A percentile compares a stretch with the other conserved stretches of the same genome.
phyloP scores from a whole-genome alignment of 257 asterid species.

The Thymus mandschuricus region DNA sequence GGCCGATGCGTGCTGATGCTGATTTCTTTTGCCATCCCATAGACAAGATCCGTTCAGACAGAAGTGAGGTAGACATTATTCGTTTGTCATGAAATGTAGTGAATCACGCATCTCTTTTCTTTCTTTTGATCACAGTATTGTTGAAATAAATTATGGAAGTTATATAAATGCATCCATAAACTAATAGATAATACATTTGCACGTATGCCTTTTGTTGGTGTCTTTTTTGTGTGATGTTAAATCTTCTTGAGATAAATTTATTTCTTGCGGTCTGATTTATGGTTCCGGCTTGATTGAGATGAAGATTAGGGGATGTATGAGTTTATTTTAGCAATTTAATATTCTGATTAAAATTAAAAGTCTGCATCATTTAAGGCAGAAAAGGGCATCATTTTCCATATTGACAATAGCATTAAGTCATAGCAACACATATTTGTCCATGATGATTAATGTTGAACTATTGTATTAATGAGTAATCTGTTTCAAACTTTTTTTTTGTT shows the following conservation, averaged over 20 bases:
- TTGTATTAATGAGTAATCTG: neutral
- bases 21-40: conserved; percentile 80
- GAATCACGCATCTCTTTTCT: conserved; percentile 19
- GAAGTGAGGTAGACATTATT: conserved; percentile 51
- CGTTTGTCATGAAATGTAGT: conserved; percentile 8
- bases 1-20: conserved; percentile 99
- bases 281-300: neutral
- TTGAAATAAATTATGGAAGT: neutral
- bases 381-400: neutral
- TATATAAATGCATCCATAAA: neutral
- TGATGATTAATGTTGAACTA: neutral
- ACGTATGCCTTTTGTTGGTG: neutral
- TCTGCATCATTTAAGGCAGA: conserved; percentile 3
- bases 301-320: neutral
- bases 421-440: neutral
- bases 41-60: conserved; percentile 45
- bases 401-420: neutral
- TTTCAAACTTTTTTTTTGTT: too few species aligned
- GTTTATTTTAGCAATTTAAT: neutral
- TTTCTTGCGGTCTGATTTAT: neutral
- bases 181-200: neutral
- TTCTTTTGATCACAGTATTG: conserved; percentile 10
- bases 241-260: neutral
- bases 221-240: conserved; percentile 10
- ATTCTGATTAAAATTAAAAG: neutral